Percentiles rank a stretch among this genome's conserved stretches.
phyloP scores from a whole-genome alignment of 1,284 basidiomycete genomes.

The Malassezia arunalokei region DNA sequence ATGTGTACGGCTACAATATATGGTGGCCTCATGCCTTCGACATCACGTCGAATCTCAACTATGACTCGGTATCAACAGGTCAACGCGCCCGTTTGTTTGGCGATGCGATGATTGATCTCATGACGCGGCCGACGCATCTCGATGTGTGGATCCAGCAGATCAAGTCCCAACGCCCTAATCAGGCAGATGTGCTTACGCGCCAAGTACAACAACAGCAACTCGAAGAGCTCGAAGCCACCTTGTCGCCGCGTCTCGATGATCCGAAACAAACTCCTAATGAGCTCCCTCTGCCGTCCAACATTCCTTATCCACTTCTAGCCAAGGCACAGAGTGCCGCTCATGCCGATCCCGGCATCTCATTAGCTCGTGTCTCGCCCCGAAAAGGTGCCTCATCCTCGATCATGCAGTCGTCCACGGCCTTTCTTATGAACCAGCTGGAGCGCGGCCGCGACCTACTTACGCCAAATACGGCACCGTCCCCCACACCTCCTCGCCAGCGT shows the following conservation, averaged over 20 bases:
- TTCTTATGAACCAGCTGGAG: neutral
- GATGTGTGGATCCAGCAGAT: constrained; percentile 6
- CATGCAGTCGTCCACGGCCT: neutral
- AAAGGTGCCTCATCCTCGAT: neutral
- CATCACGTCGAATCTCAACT: constrained; percentile 7
- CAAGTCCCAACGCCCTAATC: neutral
- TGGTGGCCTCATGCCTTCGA: constrained; percentile 16
- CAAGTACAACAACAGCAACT: constrained; percentile 1
- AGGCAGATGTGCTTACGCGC: neutral
- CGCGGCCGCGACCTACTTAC: neutral
- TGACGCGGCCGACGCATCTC: constrained; percentile 5
- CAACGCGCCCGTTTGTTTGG: constrained; percentile 4
- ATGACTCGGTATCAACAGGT: constrained; percentile 1
- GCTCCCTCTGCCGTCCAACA: constrained; percentile 11
- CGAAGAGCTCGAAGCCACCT: neutral
- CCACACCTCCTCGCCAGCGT: neutral
- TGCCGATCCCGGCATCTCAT: neutral
- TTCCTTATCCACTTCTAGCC: constrained; percentile 12
- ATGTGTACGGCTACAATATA: constrained; percentile 11
- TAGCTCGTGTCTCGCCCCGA: neutral
- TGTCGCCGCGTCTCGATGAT: neutral
- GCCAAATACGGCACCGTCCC: neutral
- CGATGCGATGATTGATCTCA: constrained; percentile 4
- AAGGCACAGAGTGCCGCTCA: constrained; percentile 1
- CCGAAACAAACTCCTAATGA: neutral